phyloP scores from a whole-genome alignment of 2,329 filamentous ascomycete genomes.

The Penicillium sclerotigenum region DNA sequence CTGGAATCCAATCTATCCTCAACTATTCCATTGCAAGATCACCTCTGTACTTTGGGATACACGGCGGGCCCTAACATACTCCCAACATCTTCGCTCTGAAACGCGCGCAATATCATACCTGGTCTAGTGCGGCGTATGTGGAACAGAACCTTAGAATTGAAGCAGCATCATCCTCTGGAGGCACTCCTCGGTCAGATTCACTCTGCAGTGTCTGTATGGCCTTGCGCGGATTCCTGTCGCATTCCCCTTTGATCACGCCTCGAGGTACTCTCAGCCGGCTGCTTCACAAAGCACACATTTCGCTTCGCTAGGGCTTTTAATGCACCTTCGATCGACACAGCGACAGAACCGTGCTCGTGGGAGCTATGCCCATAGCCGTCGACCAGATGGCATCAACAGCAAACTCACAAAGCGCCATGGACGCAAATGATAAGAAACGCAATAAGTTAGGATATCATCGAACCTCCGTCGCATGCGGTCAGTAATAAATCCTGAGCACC shows the following conservation, averaged over 20 bases:
- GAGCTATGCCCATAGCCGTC: conserved; percentile 41
- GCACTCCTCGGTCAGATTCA: conserved; percentile 6
- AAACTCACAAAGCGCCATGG: conserved; percentile 37
- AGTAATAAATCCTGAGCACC: conserved; percentile 44
- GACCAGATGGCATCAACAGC: conserved; percentile 34
- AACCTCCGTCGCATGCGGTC: conserved; percentile 93
- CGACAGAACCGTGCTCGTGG: conserved; percentile 22
- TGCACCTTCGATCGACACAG: conserved; percentile 23
- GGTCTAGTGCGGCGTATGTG: conserved; percentile 16
- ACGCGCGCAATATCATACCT: conserved; percentile 19
- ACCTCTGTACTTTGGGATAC: conserved; percentile 2
- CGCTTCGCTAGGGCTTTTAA: conserved; percentile 19
- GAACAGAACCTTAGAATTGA: conserved; percentile 14
- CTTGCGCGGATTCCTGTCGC: conserved; percentile 8
- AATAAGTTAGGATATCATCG: conserved; percentile 96
- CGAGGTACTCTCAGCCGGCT: background rate
- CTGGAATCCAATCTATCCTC: conserved; percentile 20
- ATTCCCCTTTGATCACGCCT: conserved; percentile 5
- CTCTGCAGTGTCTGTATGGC: conserved; percentile 19
- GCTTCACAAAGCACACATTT: background rate
- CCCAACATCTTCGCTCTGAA: conserved; percentile 14
- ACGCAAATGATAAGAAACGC: conserved; percentile 61
- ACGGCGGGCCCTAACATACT: conserved; percentile 1
- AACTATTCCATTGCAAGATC: conserved; percentile 10
- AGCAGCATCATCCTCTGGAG: conserved; percentile 14